Evolutionary conservation across 345 rosid genomes (phyloP), one percentile per base, ranked within the genome.

Genomic region (Lepidium africanum): DNA sequence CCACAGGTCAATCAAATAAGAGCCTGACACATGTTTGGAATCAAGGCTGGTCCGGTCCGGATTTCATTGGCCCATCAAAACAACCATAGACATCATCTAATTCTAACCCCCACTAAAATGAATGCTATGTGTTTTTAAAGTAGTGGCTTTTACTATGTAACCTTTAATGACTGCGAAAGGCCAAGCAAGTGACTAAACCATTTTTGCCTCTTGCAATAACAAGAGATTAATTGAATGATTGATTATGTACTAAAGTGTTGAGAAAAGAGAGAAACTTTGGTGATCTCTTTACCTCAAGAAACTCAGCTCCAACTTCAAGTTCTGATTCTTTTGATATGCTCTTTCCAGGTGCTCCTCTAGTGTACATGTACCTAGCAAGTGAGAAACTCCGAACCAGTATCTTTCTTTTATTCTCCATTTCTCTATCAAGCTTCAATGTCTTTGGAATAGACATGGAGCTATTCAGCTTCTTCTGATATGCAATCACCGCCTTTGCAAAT

Each of bases 401-500:
- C 76, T 78, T 83, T 63, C 87, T 83, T 65, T 76, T 83, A 32
- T 79, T 82, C 81, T 92, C 91, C 83, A 87, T 84, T 57, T 81
- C 95, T 57, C 42, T 52, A 59, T 89, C 76, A 5, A 87, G 78
- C 71, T 77, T 69, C 47, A 69, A 25, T 10, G 85, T 80, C 70
- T 75, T 79, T 7, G 85, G 81, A 36, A 85, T 73, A 13, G 70
- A 64, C 55, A 79, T 62, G 35, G 79, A 10, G 65, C 78, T 79
- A 14, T 81, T 85, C 12, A 86, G 76, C 84, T 81, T 92, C 84
- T 87, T 89, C 64, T 89, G 96, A 77, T 87, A 89, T 5, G 90
- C 83, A 58, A 82, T 71, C 61, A 90, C 98, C 0, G 98, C 96
- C 80, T 86, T 87, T 56, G 89, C 96, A 73, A 90, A 90, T 67